These are phyloP conservation scores for Russula dissimulans DNA, from an alignment of 768 basidiomycete genomes.

Conservation along the genomic window DNA sequence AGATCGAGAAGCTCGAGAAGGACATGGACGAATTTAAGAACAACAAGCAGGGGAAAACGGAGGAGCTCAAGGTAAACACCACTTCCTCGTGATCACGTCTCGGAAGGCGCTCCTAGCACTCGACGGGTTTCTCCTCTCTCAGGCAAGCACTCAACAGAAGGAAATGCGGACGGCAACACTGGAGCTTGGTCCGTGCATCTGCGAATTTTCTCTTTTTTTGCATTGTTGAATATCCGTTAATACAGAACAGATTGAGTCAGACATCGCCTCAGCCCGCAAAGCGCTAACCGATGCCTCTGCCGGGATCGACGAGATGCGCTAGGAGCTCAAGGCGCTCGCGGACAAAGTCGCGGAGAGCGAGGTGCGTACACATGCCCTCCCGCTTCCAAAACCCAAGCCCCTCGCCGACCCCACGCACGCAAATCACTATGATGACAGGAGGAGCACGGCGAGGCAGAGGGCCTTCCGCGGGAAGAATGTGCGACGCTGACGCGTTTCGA, in stretches of 20 bases:
- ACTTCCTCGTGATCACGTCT: background rate
- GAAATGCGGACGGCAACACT: conserved; percentile 80
- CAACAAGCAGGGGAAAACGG: conserved; percentile 95
- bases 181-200: conserved; percentile 61
- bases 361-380: background rate
- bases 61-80: conserved; percentile 69
- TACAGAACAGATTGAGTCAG: conserved; percentile 72
- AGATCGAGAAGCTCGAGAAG: conserved; percentile 81
- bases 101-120: background rate
- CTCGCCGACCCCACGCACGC: background rate
- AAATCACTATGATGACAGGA: conserved; percentile 29
- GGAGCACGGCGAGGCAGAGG: conserved; percentile 54
- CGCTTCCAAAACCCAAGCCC: background rate
- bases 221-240: background rate
- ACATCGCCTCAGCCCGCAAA: conserved; percentile 36
- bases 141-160: conserved; percentile 78
- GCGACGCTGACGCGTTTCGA: conserved; percentile 85
- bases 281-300: background rate
- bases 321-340: conserved; percentile 6
- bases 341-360: conserved; percentile 1
- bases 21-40: conserved; percentile 99
- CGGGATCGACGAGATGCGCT: conserved; percentile 12
- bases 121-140: background rate
- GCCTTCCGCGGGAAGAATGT: conserved; percentile 71
- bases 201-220: background rate